These are phyloP conservation scores for Vachellia pachyceras DNA, from an alignment of 306 rosid genomes.

Conservation along the genomic window DNA sequence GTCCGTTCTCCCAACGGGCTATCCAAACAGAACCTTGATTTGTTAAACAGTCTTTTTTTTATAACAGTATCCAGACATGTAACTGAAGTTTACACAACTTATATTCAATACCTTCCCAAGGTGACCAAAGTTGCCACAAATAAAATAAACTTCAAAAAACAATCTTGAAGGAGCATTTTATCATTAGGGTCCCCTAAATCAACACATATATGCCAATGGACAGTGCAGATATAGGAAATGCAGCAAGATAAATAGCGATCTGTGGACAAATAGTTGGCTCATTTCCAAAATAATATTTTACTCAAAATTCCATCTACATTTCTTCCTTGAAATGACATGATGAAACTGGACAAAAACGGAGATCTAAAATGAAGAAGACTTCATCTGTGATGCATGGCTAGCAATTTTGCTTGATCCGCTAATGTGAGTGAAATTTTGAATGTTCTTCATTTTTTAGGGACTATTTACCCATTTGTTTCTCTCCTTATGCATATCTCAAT, in stretches of 20 bases:
- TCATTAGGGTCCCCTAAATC: background rate
- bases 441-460: conserved; percentile 19
- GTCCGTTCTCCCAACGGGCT: too few relatives aligned
- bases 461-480: conserved; percentile 2
- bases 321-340: background rate
- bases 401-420: conserved; percentile 30
- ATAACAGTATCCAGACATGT: too few relatives aligned
- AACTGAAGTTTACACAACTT: too few relatives aligned
- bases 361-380: conserved; percentile 7
- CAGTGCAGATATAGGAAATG: background rate
- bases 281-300: background rate
- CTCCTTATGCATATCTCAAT: conserved; percentile 24
- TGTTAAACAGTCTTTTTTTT: too few relatives aligned
- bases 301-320: conserved; percentile 1
- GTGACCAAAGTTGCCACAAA: too few relatives aligned
- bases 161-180: background rate
- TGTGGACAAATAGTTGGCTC: background rate
- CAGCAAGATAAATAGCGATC: background rate
- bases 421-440: background rate
- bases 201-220: background rate
- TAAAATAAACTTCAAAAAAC: background rate
- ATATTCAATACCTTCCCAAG: background rate
- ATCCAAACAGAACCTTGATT: too few relatives aligned
- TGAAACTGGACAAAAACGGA: conserved; percentile 11
- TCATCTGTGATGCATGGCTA: conserved; percentile 19